Evolutionary conservation across 2,329 filamentous ascomycete species (phyloP).

Genomic region (Mariannaea sp.): DNA sequence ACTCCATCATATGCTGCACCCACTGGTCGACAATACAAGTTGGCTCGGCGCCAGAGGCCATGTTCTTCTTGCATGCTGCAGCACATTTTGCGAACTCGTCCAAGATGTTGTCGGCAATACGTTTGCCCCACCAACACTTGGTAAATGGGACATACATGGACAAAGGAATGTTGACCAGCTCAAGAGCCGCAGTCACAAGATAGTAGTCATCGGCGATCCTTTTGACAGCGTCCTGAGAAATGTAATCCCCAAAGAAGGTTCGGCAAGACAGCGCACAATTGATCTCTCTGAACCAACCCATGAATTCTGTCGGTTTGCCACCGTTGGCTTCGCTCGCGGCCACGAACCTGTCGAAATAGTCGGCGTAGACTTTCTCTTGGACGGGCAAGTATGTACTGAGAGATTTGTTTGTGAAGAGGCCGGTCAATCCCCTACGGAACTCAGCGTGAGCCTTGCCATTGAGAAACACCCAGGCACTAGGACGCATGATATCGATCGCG

Average conservation of each 20-base stretch:
- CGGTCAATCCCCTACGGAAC: constrained; percentile 75
- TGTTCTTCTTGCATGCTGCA: constrained; percentile 71
- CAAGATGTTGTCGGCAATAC: constrained; percentile 72
- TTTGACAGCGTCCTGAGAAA: constrained; percentile 71
- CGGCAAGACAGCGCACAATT: constrained; percentile 79
- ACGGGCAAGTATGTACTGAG: constrained; percentile 72
- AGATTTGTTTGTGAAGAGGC: constrained; percentile 75
- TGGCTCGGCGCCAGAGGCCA: constrained; percentile 70
- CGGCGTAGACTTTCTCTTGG: constrained; percentile 72
- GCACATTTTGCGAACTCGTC: constrained; percentile 73
- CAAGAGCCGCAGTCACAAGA: constrained; percentile 75
- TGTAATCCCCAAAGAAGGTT: constrained; percentile 82
- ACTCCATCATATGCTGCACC: constrained; percentile 75
- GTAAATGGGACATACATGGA: constrained; percentile 75
- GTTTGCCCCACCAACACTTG: constrained; percentile 78
- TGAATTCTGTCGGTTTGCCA: constrained; percentile 67
- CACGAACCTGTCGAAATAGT: constrained; percentile 73
- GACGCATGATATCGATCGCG: constrained; percentile 73
- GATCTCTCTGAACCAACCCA: constrained; percentile 75
- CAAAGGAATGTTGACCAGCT: constrained; percentile 76
- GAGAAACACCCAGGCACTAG: constrained; percentile 78
- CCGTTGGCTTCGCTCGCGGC: constrained; percentile 58
- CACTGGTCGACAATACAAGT: constrained; percentile 79
- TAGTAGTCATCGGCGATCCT: constrained; percentile 81
- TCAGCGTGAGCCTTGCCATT: constrained; percentile 78